A percentile compares a stretch with the other conserved stretches of the same genome.
Evolutionary conservation across 2,329 filamentous ascomycete genomes (phyloP).

Genomic region (Aspergillus jensenii): DNA sequence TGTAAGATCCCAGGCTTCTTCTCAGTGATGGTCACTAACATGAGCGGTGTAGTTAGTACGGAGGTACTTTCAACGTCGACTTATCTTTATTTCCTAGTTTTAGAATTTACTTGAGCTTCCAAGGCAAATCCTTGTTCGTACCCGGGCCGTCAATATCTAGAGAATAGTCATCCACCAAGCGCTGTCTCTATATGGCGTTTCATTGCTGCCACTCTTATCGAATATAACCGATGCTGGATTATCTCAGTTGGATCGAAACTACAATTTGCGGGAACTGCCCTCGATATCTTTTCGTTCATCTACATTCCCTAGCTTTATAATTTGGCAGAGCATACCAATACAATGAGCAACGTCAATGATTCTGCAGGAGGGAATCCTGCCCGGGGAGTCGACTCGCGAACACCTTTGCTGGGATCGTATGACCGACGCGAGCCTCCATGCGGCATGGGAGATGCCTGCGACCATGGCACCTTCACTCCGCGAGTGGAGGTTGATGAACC

Average conservation of each 20-base stretch:
- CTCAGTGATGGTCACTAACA: not conserved
- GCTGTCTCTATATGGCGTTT: conserved; percentile 2
- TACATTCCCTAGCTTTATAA: conserved; percentile 7
- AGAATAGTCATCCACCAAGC: not conserved
- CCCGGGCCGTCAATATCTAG: not conserved
- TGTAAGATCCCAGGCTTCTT: not conserved
- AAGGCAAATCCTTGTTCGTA: not conserved
- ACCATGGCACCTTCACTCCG: conserved; percentile 76
- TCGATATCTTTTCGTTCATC: conserved; percentile 32
- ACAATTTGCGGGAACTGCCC: conserved; percentile 33
- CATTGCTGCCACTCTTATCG: conserved; percentile 1
- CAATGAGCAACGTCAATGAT: conserved; percentile 12
- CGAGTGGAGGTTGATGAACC: conserved; percentile 57
- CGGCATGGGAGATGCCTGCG: conserved; percentile 50
- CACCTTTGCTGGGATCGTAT: conserved; percentile 42
- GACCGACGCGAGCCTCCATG: conserved; percentile 36
- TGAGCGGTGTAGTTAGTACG: conserved; percentile 2
- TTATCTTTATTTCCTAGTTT: conserved; percentile 1
- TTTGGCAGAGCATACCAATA: conserved; percentile 9
- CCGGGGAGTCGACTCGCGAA: conserved; percentile 30
- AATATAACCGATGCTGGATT: conserved; percentile 31
- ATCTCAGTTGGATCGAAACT: conserved; percentile 22
- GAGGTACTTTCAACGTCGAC: not conserved
- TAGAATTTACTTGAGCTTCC: not conserved
- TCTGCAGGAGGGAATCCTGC: not conserved